phyloP scores from a whole-genome alignment of 768 basidiomycete species.

The Russula foetens region DNA sequence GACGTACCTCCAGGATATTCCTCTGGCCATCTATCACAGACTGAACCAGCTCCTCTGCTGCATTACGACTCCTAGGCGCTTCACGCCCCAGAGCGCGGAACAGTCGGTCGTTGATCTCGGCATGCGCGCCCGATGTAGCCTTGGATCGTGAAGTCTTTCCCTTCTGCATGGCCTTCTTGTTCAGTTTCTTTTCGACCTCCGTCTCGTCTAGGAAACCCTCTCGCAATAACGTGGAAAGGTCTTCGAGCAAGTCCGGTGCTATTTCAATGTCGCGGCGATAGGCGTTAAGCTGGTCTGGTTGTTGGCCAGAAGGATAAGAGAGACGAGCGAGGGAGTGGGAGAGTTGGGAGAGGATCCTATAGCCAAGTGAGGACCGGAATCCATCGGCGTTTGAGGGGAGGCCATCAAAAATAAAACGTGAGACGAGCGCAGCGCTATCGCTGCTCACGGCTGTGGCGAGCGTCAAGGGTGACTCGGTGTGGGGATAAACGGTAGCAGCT shows the following conservation, averaged over 20 bases:
- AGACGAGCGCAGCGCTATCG: neutral
- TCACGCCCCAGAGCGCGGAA: neutral
- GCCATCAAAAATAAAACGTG: neutral
- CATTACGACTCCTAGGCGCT: neutral
- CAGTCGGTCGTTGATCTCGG: neutral
- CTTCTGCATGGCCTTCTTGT: neutral
- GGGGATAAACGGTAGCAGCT: neutral
- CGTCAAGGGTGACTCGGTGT: neutral
- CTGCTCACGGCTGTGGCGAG: neutral
- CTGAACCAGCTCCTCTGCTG: neutral
- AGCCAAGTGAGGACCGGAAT: neutral
- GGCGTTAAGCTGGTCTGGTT: neutral
- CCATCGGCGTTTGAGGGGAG: neutral
- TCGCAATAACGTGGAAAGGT: neutral
- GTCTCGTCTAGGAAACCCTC: neutral
- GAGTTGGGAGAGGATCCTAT: constrained; percentile 1
- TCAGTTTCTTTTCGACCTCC: neutral
- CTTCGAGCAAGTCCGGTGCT: neutral
- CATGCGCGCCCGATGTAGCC: neutral
- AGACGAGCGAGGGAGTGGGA: neutral
- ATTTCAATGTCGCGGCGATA: neutral
- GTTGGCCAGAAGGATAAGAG: neutral
- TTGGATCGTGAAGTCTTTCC: neutral
- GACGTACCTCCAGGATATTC: neutral
- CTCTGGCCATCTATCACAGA: neutral